Percentiles rank a stretch among this genome's conserved stretches.
Conservation (phyloP, 2,329 filamentous ascomycete genomes). For the Dothideomycetidae sp. region DNA sequence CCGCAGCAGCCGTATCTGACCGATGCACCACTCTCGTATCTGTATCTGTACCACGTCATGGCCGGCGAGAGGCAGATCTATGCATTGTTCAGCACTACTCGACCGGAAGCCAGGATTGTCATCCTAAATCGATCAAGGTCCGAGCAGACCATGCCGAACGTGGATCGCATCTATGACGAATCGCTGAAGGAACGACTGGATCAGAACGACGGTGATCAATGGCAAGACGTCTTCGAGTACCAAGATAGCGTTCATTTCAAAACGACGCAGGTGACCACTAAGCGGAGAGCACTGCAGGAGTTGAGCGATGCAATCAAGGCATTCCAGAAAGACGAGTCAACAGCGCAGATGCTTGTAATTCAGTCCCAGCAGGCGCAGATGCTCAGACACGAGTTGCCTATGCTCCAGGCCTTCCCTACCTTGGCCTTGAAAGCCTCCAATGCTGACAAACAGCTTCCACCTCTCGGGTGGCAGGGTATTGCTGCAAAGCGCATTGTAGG, state of each 20-base stretch:
- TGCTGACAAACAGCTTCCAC: slow-evolving; percentile 73
- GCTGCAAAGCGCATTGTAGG: slow-evolving; percentile 73
- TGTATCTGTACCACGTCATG: slow-evolving; percentile 86
- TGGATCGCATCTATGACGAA: slow-evolving; percentile 77
- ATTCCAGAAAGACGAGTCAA: slow-evolving; percentile 69
- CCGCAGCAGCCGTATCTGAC: slow-evolving; percentile 62
- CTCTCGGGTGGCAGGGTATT: slow-evolving; percentile 85
- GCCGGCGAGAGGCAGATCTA: slow-evolving; percentile 88
- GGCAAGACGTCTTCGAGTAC: slow-evolving; percentile 74
- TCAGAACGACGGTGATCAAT: slow-evolving; percentile 53
- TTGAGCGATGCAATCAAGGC: slow-evolving; percentile 80
- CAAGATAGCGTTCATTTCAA: slow-evolving; percentile 78
- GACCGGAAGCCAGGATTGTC: slow-evolving; percentile 67
- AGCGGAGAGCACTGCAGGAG: slow-evolving; percentile 77
- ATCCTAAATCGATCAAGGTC: slow-evolving; percentile 77
- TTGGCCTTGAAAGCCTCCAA: slow-evolving; percentile 69
- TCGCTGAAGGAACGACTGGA: slow-evolving; percentile 51
- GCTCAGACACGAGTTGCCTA: slow-evolving; percentile 71
- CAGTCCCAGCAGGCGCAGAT: slow-evolving; percentile 77
- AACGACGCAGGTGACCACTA: slow-evolving; percentile 73
- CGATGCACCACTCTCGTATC: slow-evolving; percentile 59
- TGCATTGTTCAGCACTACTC: slow-evolving; percentile 75
- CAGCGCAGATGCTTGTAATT: slow-evolving; percentile 70
- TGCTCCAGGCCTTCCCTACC: slow-evolving; percentile 71
- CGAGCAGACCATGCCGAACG: slow-evolving; percentile 73